Percentiles rank a stretch among this genome's conserved stretches.
phyloP scores from a whole-genome alignment of 2,329 filamentous ascomycete genomes.

The Botrytis elliptica region DNA sequence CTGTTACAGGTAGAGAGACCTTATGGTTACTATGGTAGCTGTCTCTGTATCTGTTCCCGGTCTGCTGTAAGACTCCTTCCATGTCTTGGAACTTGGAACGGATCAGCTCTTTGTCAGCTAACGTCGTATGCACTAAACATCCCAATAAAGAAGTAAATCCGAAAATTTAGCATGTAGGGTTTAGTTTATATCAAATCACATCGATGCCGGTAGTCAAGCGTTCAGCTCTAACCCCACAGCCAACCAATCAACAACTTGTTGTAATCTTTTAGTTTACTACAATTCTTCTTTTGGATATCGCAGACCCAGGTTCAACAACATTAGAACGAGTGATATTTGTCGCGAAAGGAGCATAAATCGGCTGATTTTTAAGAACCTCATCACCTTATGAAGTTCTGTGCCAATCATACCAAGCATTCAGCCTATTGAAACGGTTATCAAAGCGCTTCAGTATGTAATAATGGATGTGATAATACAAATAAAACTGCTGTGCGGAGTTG shows the following conservation, averaged over 20 bases:
- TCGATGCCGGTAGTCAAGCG: conserved; percentile 8
- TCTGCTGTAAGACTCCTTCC: conserved; percentile 7
- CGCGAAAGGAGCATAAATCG: conserved; percentile 13
- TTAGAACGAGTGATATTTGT: neutral
- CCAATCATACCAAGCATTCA: conserved; percentile 3
- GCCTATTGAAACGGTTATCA: conserved; percentile 11
- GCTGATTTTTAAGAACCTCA: conserved; percentile 14
- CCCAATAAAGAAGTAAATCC: conserved; percentile 17
- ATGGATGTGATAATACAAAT: conserved; percentile 13
- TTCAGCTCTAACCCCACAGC: conserved; percentile 1
- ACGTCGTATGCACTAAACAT: conserved; percentile 1
- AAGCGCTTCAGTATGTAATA: conserved; percentile 13
- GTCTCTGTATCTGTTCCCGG: neutral
- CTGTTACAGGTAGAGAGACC: conserved; percentile 4
- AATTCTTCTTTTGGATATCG: neutral
- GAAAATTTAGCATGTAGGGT: conserved; percentile 3
- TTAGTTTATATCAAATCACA: conserved; percentile 6
- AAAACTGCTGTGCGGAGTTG: conserved; percentile 14
- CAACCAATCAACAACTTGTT: neutral
- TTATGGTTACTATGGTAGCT: neutral
- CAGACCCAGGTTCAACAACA: neutral
- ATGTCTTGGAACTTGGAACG: conserved; percentile 1
- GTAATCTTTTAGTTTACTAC: neutral
- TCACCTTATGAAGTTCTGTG: conserved; percentile 13
- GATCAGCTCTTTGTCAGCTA: conserved; percentile 20